phyloP scores from a whole-genome alignment of 2,329 filamentous ascomycete species.

The Chalaropsis ovoidea region DNA sequence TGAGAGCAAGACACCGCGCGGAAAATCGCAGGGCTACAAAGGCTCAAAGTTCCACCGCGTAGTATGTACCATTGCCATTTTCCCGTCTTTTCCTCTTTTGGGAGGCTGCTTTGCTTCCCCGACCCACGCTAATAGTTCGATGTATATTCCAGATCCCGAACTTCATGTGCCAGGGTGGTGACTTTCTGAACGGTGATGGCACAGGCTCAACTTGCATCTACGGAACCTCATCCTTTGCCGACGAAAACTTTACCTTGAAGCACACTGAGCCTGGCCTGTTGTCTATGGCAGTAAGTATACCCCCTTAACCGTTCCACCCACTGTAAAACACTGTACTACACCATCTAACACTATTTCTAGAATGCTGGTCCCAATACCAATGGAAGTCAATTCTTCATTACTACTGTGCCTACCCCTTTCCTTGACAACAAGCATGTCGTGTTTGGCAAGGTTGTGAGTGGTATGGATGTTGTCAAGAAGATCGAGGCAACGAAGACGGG shows the following conservation, averaged over 20 bases:
- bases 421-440: conserved; percentile 91
- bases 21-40: conserved; percentile 85
- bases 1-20: conserved; percentile 68
- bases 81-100: background rate
- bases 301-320: background rate
- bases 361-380: conserved; percentile 90
- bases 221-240: conserved; percentile 70
- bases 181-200: conserved; percentile 88
- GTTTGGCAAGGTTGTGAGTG: conserved; percentile 81
- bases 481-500: conserved; percentile 84
- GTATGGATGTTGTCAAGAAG: conserved; percentile 84
- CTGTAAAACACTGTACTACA: background rate
- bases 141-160: conserved; percentile 59
- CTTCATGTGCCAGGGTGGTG: conserved; percentile 96
- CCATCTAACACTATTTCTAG: conserved; percentile 35
- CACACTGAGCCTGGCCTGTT: conserved; percentile 73
- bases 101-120: background rate
- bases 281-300: conserved; percentile 72
- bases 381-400: conserved; percentile 96
- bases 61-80: conserved; percentile 37
- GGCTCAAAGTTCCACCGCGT: conserved; percentile 89
- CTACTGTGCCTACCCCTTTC: conserved; percentile 75
- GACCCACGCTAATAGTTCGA: background rate
- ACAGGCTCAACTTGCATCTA: conserved; percentile 84
- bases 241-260: conserved; percentile 77